phyloP scores from a whole-genome alignment of 208 protist genomes.

The Porcisia hertigi region DNA sequence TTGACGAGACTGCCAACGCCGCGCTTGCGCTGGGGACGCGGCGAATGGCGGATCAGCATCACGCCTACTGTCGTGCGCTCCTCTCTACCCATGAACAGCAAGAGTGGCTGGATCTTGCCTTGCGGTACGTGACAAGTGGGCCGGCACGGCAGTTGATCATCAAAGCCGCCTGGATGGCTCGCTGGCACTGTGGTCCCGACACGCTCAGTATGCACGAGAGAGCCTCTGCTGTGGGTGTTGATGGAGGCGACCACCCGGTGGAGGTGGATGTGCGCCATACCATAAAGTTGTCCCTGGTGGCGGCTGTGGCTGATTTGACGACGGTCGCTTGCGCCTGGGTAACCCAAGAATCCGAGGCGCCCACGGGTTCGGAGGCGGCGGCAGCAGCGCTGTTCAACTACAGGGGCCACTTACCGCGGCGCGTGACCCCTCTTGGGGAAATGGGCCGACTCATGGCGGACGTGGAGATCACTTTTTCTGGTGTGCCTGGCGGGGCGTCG shows the following conservation, averaged over 20 bases:
- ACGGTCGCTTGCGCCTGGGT: constrained; percentile 1
- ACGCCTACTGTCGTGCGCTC: constrained; percentile 7
- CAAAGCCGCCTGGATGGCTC: not conserved
- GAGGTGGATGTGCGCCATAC: not conserved
- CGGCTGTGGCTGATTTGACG: not conserved
- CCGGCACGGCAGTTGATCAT: constrained; percentile 18
- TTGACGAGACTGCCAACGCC: not conserved
- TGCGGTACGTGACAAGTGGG: constrained; percentile 5
- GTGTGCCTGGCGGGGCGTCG: not conserved
- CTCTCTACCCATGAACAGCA: constrained; percentile 6
- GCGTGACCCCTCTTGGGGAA: not conserved
- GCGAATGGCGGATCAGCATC: constrained; percentile 13
- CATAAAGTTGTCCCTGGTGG: not conserved
- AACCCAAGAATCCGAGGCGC: not conserved
- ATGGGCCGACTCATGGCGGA: not conserved
- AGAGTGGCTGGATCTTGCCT: constrained; percentile 6
- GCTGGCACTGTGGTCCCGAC: not conserved
- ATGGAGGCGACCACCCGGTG: not conserved
- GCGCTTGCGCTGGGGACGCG: not conserved
- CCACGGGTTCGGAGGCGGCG: not conserved
- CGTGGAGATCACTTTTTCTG: not conserved
- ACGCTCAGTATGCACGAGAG: not conserved
- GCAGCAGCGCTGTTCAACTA: not conserved
- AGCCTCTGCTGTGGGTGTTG: not conserved
- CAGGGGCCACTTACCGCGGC: not conserved